phyloP scores from a whole-genome alignment of 805 yeast species.

The Pichia eremophila region DNA sequence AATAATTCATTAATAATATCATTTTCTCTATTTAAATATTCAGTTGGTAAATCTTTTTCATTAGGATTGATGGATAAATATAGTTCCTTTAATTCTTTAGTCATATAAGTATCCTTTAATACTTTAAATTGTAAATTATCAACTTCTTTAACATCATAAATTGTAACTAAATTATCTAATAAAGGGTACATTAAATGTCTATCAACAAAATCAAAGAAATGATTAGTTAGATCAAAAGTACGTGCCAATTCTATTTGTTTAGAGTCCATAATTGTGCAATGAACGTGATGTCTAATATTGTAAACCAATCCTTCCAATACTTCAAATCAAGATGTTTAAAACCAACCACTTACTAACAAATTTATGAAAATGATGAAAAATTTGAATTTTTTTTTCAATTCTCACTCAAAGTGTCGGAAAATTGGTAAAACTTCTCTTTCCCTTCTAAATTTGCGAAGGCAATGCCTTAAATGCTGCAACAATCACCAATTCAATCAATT shows the following conservation, averaged over 20 bases:
- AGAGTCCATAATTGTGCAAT: not conserved
- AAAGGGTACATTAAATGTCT: constrained; percentile 44
- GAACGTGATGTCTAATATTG: too few relatives aligned
- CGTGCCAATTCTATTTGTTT: constrained; percentile 32
- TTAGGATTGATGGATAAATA: constrained; percentile 33
- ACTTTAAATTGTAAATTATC: constrained; percentile 41
- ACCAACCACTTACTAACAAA: too few relatives aligned
- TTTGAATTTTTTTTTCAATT: too few relatives aligned
- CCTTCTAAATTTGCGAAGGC: too few relatives aligned
- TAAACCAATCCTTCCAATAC: too few relatives aligned
- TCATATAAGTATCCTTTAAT: constrained; percentile 50
- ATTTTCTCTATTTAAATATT: constrained; percentile 30
- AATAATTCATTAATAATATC: constrained; percentile 31
- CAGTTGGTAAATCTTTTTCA: constrained; percentile 30
- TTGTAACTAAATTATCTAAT: constrained; percentile 12
- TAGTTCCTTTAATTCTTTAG: constrained; percentile 37
- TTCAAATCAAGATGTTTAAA: too few relatives aligned
- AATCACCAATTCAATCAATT: too few relatives aligned
- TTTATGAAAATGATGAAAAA: not conserved
- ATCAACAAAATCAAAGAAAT: constrained; percentile 50
- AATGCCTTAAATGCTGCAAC: too few relatives aligned
- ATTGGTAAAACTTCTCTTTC: not conserved
- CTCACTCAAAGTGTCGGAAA: not conserved
- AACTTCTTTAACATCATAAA: constrained; percentile 31
- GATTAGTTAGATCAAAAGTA: constrained; percentile 44